A percentile compares a stretch with the other conserved stretches of the same genome.
Evolutionary conservation across 805 yeast genomes (phyloP).

Genomic region (Candida bentonensis): DNA sequence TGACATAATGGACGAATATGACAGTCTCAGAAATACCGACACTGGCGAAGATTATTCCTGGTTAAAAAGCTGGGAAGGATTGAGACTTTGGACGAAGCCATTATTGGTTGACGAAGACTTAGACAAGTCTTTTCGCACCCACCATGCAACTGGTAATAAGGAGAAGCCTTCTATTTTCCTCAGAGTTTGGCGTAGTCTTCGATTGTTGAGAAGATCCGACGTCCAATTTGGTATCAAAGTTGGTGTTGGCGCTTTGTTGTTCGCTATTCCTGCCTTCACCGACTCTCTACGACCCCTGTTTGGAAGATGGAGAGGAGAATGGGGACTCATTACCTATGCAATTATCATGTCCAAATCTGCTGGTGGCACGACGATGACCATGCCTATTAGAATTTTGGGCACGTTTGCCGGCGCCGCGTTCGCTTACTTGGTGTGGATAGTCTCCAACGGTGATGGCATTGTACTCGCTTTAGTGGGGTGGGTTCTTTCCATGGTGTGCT

Average conservation of each 20-base stretch:
- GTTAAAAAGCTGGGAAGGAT: constrained; percentile 1
- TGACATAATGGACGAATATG: constrained; percentile 28
- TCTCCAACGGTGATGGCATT: constrained; percentile 40
- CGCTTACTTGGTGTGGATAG: constrained; percentile 48
- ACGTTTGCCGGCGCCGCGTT: constrained; percentile 55
- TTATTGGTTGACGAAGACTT: background rate
- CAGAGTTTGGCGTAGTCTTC: constrained; percentile 26
- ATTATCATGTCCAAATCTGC: constrained; percentile 74
- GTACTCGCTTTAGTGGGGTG: constrained; percentile 38
- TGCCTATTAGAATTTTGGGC: constrained; percentile 37
- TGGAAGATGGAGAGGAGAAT: constrained; percentile 61
- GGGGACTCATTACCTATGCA: constrained; percentile 73
- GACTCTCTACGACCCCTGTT: constrained; percentile 41
- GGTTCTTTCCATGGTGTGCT: constrained; percentile 27
- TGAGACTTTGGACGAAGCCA: background rate
- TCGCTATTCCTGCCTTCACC: constrained; percentile 54
- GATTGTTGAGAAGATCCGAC: constrained; percentile 45
- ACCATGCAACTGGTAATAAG: constrained; percentile 8
- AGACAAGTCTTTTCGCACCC: constrained; percentile 2
- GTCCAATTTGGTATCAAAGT: constrained; percentile 69
- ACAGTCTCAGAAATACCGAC: background rate
- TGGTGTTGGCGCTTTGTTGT: constrained; percentile 56
- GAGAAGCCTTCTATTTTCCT: constrained; percentile 12
- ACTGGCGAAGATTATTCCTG: background rate
- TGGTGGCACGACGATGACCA: constrained; percentile 75